A percentile compares a stretch with the other conserved stretches of the same genome.
These are phyloP conservation scores for Leishmania arabica DNA, from an alignment of 208 protist genomes.

Conservation along the genomic window DNA sequence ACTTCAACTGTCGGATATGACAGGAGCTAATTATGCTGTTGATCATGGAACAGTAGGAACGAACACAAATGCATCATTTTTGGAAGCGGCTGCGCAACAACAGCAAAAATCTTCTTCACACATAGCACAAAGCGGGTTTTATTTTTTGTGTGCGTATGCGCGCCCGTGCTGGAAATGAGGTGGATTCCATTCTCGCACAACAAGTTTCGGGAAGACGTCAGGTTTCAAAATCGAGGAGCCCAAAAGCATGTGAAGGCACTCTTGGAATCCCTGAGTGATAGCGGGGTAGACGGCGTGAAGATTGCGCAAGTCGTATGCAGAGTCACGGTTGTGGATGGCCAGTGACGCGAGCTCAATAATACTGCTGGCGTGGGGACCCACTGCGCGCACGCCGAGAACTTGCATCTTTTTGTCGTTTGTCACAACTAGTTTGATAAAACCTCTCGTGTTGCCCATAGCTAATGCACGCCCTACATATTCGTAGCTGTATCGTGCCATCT, in stretches of 20 bases:
- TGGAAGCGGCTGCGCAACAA: background rate
- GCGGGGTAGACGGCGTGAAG: constrained; percentile 84
- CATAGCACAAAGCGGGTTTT: constrained; percentile 1
- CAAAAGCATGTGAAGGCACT: constrained; percentile 90
- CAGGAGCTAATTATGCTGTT: background rate
- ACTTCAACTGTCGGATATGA: background rate
- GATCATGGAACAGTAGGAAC: background rate
- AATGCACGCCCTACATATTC: constrained; percentile 84
- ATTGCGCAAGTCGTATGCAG: constrained; percentile 70
- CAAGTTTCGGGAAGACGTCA: constrained; percentile 80
- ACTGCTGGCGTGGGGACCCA: constrained; percentile 87
- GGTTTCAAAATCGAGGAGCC: constrained; percentile 88
- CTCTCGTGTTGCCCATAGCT: constrained; percentile 86
- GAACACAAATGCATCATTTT: background rate
- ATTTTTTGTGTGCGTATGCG: constrained; percentile 33
- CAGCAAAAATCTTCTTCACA: background rate
- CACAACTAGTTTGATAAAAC: constrained; percentile 93
- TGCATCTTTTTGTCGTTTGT: constrained; percentile 90
- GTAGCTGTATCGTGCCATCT: constrained; percentile 89
- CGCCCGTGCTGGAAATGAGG: constrained; percentile 73
- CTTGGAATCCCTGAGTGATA: constrained; percentile 88
- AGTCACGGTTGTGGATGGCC: constrained; percentile 86
- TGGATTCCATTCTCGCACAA: constrained; percentile 80
- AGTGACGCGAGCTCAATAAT: constrained; percentile 90
- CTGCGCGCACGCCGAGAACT: constrained; percentile 87